A percentile compares a stretch with the other conserved stretches of the same genome.
Conservation (phyloP, 2,329 filamentous ascomycete genomes). For the Xylariaceae sp. region DNA sequence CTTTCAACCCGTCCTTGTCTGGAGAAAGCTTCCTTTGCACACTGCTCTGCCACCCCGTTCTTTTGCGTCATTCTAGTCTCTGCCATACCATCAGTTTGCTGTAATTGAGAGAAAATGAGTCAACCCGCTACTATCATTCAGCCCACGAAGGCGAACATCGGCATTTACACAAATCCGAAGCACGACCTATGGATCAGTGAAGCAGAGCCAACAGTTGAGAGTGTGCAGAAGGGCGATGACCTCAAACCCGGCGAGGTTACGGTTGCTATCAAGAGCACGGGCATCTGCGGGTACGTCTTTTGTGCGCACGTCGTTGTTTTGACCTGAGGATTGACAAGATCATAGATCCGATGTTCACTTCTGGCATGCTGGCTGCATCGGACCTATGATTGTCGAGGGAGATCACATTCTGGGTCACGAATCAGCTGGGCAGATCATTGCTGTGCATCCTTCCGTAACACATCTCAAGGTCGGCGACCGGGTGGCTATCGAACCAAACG, state of each 20-base stretch:
- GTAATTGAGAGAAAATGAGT: constrained; percentile 24
- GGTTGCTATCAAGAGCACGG: constrained; percentile 84
- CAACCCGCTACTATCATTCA: constrained; percentile 35
- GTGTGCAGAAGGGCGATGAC: constrained; percentile 60
- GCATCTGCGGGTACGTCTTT: constrained; percentile 75
- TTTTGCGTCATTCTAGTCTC: constrained; percentile 10
- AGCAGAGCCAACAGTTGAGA: constrained; percentile 69
- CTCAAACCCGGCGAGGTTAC: constrained; percentile 81
- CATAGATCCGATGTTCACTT: constrained; percentile 88
- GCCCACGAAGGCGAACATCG: constrained; percentile 78
- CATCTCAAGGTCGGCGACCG: constrained; percentile 78
- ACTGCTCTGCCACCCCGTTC: background rate
- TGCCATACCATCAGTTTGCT: background rate
- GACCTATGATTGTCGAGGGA: constrained; percentile 85
- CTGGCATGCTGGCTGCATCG: constrained; percentile 93
- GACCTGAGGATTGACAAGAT: constrained; percentile 15
- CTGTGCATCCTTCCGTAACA: constrained; percentile 74
- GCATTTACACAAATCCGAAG: constrained; percentile 88
- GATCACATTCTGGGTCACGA: constrained; percentile 95
- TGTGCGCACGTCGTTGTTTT: background rate
- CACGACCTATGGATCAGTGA: constrained; percentile 88
- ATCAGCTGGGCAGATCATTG: constrained; percentile 77
- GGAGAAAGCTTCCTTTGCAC: constrained; percentile 15
- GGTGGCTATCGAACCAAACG: constrained; percentile 88
- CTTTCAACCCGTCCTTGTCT: constrained; percentile 19